Conservation (phyloP, 2,329 filamentous ascomycete species). For the Alternaria sp. region DNA sequence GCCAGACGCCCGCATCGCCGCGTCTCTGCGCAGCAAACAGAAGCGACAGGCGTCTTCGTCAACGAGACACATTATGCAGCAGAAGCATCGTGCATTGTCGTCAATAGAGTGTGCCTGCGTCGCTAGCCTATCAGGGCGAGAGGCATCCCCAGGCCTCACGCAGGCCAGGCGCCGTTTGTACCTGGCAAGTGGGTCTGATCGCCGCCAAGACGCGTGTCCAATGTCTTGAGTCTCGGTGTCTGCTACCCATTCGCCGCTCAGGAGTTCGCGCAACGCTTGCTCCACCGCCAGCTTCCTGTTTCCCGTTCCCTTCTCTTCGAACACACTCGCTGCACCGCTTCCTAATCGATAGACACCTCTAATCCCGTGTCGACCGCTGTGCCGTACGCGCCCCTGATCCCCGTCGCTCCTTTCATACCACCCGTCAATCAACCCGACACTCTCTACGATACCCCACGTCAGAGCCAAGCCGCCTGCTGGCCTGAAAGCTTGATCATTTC, state of each 20-base stretch:
- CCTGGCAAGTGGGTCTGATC: slow-evolving; percentile 15
- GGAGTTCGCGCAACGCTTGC: slow-evolving; percentile 14
- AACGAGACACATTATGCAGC: slow-evolving; percentile 18
- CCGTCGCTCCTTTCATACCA: slow-evolving; percentile 39
- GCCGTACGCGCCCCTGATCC: slow-evolving; percentile 20
- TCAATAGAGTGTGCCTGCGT: slow-evolving; percentile 2
- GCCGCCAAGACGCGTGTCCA: slow-evolving; percentile 16
- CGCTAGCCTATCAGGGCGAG: slow-evolving; percentile 15
- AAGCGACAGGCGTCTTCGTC: background rate
- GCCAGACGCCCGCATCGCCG: background rate
- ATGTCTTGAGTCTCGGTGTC: slow-evolving; percentile 12
- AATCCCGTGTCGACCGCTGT: background rate
- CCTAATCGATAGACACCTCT: background rate
- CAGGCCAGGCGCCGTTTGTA: slow-evolving; percentile 1
- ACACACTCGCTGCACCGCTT: slow-evolving; percentile 20
- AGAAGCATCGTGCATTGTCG: slow-evolving; percentile 9
- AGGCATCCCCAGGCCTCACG: slow-evolving; percentile 2
- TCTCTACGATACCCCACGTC: slow-evolving; percentile 9
- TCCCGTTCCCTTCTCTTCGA: slow-evolving; percentile 7
- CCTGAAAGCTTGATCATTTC: background rate
- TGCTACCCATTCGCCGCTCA: slow-evolving; percentile 13
- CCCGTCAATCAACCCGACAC: slow-evolving; percentile 25
- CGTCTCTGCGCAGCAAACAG: background rate
- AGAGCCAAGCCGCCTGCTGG: background rate
- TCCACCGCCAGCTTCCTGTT: slow-evolving; percentile 10